Percentiles rank a stretch among this genome's conserved stretches.
These are phyloP conservation scores for Lyophyllum shimeji DNA, from an alignment of 768 basidiomycete species.

Conservation along the genomic window DNA sequence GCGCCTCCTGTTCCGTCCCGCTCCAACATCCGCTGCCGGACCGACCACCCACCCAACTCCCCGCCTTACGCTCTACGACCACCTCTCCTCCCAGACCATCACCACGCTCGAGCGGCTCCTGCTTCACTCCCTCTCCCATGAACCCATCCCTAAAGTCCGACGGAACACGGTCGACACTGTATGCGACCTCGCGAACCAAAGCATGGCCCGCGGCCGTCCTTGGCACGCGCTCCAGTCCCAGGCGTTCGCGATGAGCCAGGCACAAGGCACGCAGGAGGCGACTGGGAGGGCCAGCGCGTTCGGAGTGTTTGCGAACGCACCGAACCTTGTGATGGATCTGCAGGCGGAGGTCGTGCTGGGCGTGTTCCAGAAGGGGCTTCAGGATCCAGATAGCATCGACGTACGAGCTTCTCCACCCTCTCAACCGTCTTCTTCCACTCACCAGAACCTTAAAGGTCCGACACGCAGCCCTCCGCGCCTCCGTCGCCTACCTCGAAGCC, in stretches of 20 bases:
- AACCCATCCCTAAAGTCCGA: slow-evolving; percentile 57
- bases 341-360: slow-evolving; percentile 67
- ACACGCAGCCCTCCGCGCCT: slow-evolving; percentile 61
- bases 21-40: slow-evolving; percentile 27
- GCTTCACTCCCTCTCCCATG: slow-evolving; percentile 66
- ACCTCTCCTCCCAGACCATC: slow-evolving; percentile 65
- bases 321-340: slow-evolving; percentile 76
- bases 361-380: slow-evolving; percentile 66
- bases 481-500: slow-evolving; percentile 52
- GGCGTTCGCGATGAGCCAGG: slow-evolving; percentile 63
- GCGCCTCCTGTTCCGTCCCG: slow-evolving; percentile 70
- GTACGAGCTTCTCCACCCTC: neutral
- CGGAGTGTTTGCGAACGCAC: slow-evolving; percentile 19
- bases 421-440: neutral
- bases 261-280: slow-evolving; percentile 14
- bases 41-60: slow-evolving; percentile 22
- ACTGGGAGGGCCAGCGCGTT: slow-evolving; percentile 27
- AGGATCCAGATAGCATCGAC: slow-evolving; percentile 42
- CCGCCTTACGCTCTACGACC: slow-evolving; percentile 73
- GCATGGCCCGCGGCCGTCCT: slow-evolving; percentile 72
- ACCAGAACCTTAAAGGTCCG: slow-evolving; percentile 52
- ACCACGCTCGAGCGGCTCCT: slow-evolving; percentile 70
- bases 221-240: slow-evolving; percentile 82
- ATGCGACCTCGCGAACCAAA: slow-evolving; percentile 72
- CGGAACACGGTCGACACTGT: slow-evolving; percentile 74